Evolutionary conservation across 257 asterid genomes (phyloP).

Genomic region (Osmanthus fragrans): DNA sequence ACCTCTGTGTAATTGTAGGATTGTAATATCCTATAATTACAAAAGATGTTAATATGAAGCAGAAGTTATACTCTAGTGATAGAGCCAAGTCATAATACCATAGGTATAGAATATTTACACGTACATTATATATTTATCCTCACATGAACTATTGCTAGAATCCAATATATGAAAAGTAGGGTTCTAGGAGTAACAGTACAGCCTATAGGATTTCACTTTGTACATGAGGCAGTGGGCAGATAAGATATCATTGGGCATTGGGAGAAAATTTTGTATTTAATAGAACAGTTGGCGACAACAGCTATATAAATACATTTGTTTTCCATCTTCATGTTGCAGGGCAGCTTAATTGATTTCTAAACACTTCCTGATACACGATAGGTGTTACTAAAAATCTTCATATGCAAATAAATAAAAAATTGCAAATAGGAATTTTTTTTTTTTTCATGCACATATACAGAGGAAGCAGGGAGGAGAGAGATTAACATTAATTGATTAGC

Average conservation of each 20-base stretch:
- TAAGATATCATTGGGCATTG: not conserved
- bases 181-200: not conserved
- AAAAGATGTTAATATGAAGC: not conserved
- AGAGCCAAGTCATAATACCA: not conserved
- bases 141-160: not conserved
- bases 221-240: not conserved
- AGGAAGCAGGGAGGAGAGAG: not conserved
- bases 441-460: not conserved
- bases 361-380: not conserved
- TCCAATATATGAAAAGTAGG: not conserved
- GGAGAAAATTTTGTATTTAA: not conserved
- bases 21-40: not conserved
- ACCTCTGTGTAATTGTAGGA: not conserved
- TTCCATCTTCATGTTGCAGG: not conserved
- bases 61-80: not conserved
- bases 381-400: not conserved
- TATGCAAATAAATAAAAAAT: not conserved
- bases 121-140: not conserved
- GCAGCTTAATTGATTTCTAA: not conserved
- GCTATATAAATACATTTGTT: not conserved
- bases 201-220: not conserved
- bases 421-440: not conserved
- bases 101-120: not conserved
- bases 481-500: slow-evolving; percentile 1
- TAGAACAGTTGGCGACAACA: not conserved